A percentile compares a stretch with the other conserved stretches of the same genome.
Evolutionary conservation across 2,329 filamentous ascomycete genomes (phyloP).

Genomic region (Calonectria naviculata): DNA sequence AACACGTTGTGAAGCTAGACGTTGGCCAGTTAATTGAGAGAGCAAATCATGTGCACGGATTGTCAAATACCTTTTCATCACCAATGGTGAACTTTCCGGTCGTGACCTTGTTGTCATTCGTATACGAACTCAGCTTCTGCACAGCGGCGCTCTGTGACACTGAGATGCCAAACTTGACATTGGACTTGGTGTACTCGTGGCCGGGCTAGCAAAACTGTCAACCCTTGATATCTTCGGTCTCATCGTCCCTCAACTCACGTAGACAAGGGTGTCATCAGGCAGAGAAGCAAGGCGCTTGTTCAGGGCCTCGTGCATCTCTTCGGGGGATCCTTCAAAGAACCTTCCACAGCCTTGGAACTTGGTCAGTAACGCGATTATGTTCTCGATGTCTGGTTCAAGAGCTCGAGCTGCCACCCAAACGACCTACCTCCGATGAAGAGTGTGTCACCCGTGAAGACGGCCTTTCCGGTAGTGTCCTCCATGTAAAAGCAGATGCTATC

Average conservation of each 20-base stretch:
- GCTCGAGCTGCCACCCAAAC: neutral
- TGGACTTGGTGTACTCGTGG: conserved; percentile 98
- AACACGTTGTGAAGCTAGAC: conserved; percentile 93
- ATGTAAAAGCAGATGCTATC: conserved; percentile 97
- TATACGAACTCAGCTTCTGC: conserved; percentile 81
- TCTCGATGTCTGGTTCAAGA: neutral
- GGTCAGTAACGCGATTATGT: conserved; percentile 12
- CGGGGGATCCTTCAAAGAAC: conserved; percentile 92
- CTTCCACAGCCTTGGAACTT: conserved; percentile 79
- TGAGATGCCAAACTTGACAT: conserved; percentile 87
- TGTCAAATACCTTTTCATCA: conserved; percentile 83
- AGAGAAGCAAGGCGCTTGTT: conserved; percentile 85
- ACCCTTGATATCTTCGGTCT: neutral
- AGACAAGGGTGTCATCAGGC: conserved; percentile 92
- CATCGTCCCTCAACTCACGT: conserved; percentile 64
- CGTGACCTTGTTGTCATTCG: conserved; percentile 84
- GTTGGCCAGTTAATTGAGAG: conserved; percentile 1
- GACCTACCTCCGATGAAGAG: conserved; percentile 86
- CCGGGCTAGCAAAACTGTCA: conserved; percentile 72
- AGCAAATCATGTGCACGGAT: neutral
- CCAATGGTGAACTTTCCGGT: conserved; percentile 97
- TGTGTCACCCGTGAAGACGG: conserved; percentile 95
- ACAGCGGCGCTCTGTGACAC: conserved; percentile 81
- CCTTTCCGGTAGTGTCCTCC: conserved; percentile 80
- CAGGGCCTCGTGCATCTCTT: conserved; percentile 92